Conservation (phyloP, 2,329 filamentous ascomycete genomes). For the Paracorniculantispora psalliotae region DNA sequence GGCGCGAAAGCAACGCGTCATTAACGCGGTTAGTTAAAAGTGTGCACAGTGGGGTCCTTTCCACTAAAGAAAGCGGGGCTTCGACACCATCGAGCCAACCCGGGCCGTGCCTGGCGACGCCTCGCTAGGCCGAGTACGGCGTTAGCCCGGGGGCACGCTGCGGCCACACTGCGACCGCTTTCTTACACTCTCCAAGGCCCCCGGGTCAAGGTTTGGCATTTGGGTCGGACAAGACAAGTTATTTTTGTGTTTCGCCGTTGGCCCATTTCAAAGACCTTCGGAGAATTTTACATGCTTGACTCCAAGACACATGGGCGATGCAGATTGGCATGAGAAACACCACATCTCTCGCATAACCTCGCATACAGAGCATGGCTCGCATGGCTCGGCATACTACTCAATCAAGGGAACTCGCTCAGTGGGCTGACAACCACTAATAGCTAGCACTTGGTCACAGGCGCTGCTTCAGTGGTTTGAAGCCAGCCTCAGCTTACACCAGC, state of each 20-base stretch:
- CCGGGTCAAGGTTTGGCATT: not conserved
- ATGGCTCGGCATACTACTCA: too few species aligned
- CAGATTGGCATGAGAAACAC: not conserved
- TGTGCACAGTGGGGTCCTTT: not conserved
- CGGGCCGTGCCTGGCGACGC: slow-evolving; percentile 9
- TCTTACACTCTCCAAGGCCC: not conserved
- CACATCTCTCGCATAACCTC: too few species aligned
- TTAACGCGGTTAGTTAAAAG: slow-evolving; percentile 5
- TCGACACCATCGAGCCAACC: slow-evolving; percentile 6
- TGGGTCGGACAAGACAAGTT: too few species aligned
- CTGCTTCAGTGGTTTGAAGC: too few species aligned
- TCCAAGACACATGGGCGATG: not conserved
- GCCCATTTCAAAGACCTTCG: too few species aligned
- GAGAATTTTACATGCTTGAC: not conserved
- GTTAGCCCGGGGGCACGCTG: too few species aligned
- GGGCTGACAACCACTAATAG: too few species aligned
- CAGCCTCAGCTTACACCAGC: not conserved
- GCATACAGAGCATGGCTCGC: too few species aligned
- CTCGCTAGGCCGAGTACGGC: not conserved
- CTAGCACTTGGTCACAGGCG: too few species aligned
- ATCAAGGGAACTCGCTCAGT: too few species aligned
- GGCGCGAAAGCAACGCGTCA: slow-evolving; percentile 13
- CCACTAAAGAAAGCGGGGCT: slow-evolving; percentile 8
- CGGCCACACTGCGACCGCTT: not conserved
- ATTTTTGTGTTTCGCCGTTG: not conserved